Base-by-base conservation (phyloP, 192 early-diverging fungal genomes). In the Chytriomyces confervae region DNA sequence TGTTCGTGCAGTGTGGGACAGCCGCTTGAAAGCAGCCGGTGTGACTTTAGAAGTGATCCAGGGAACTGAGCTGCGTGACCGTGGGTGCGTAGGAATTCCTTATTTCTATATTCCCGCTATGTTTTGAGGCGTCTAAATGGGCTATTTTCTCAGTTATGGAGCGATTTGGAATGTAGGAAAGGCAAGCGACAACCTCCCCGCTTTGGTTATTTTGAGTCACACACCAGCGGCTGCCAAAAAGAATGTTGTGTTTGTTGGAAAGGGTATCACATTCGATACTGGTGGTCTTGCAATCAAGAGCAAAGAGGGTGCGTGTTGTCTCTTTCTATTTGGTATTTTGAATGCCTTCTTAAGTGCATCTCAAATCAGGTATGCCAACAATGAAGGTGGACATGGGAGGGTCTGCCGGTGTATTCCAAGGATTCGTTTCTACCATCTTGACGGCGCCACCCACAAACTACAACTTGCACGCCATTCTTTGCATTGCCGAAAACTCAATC, bases 181-280 rank as follows among this genome's bases (percentile, higher is more conserved):
- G 68, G 84, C 69, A 7, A 74, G 77, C 45, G 74, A 80, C 11
- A 44, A 77, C 50, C 86, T 84, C 24, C 86, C 88, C 5, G 80
- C 79, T 16, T 74, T 89, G 9, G 80, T 81, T 49, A 69, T 86
- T 24, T 77, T 89, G 7, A 72, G 70, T 10, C 79, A 82, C 64
- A 66, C 44, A 11, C 84, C 84, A 13, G 23, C 67, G 18, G 71
- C 24, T 0, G 74, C 74, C 6, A 81, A 62, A 7, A 86, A 83
- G 68, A 84, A 79, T 6, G 51, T 86, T 50, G 84, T 79, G 13
- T 84, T 82, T 50, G 88, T 88, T n/a, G 88, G 88, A 62, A 89
- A 89, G 79, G 88, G 88, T 18, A 88, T 89, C 69, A 83, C 86
- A 10, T 89, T 83, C 79, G 88, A 89, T 76, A 86, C 86, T 23